Evolutionary conservation across 371 early-diverging fungal species (phyloP).

Genomic region (Cokeromyces recurvatus): DNA sequence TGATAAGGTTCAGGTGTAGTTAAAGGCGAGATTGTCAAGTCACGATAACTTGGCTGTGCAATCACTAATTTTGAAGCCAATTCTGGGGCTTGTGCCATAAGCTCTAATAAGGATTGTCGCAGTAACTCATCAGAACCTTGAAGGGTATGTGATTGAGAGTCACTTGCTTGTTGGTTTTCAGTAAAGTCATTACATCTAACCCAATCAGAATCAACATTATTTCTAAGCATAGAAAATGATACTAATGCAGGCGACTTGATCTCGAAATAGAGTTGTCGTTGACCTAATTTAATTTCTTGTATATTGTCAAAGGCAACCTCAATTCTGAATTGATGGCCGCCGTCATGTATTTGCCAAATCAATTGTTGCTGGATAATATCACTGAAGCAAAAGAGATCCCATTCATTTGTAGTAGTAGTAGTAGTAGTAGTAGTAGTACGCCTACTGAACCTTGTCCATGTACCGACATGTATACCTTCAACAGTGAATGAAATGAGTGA

Average conservation of each 20-base stretch:
- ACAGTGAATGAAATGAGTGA: constrained; percentile 19
- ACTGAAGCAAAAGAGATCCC: constrained; percentile 26
- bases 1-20: constrained; percentile 40
- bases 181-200: constrained; percentile 37
- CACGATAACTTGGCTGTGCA: constrained; percentile 9
- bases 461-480: constrained; percentile 26
- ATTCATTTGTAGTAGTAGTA: constrained; percentile 3
- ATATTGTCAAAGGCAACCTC: constrained; percentile 24
- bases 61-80: constrained; percentile 24
- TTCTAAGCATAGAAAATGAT: constrained; percentile 28
- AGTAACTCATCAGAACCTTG: constrained; percentile 23
- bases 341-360: constrained; percentile 36
- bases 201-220: constrained; percentile 28
- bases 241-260: constrained; percentile 8
- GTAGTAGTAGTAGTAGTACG: neutral
- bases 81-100: constrained; percentile 26
- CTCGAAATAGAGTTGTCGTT: constrained; percentile 19
- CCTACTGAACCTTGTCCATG: constrained; percentile 31
- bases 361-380: constrained; percentile 17
- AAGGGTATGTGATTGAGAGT: constrained; percentile 7
- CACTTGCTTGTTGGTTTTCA: constrained; percentile 34
- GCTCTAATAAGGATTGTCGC: constrained; percentile 20
- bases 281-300: constrained; percentile 20
- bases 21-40: constrained; percentile 34
- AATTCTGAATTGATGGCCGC: constrained; percentile 30